Conservation (phyloP, 1,284 basidiomycete genomes). For the Blastosporella zonata region DNA sequence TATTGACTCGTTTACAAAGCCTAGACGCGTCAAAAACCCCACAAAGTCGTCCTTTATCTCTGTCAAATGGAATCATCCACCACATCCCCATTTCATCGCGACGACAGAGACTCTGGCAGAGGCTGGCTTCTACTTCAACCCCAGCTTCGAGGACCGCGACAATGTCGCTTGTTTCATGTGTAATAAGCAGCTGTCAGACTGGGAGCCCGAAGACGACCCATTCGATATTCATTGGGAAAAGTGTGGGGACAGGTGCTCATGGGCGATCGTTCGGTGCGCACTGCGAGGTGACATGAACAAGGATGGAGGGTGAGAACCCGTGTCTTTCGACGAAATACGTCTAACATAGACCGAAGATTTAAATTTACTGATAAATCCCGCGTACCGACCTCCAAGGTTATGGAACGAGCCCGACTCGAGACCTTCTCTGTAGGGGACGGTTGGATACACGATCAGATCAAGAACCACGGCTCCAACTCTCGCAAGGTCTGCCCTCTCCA, state of each 20-base stretch:
- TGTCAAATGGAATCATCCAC: conserved; percentile 68
- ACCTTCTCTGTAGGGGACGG: conserved; percentile 59
- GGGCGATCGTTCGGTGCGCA: conserved; percentile 76
- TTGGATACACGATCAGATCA: conserved; percentile 72
- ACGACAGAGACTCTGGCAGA: conserved; percentile 70
- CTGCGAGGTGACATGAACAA: conserved; percentile 52
- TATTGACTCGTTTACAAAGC: conserved; percentile 58
- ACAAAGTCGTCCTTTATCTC: conserved; percentile 39
- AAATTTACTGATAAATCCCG: conserved; percentile 53
- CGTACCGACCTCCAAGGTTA: conserved; percentile 60
- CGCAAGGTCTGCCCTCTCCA: conserved; percentile 47
- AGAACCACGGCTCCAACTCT: conserved; percentile 66
- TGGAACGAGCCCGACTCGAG: conserved; percentile 66
- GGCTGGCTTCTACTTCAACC: conserved; percentile 80
- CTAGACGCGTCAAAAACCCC: conserved; percentile 45
- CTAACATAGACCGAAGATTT: conserved; percentile 38
- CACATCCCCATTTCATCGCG: conserved; percentile 45
- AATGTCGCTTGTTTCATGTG: conserved; percentile 77
- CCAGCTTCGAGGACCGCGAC: conserved; percentile 59
- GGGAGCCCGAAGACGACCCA: conserved; percentile 80
- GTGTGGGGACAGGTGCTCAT: conserved; percentile 61
- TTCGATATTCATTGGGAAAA: conserved; percentile 72
- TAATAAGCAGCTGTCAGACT: conserved; percentile 71
- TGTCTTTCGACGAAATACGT: background rate
- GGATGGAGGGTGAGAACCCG: conserved; percentile 48